These are phyloP conservation scores for Microdochium bolleyi DNA, from an alignment of 2,329 filamentous ascomycete species.

Conservation along the genomic window DNA sequence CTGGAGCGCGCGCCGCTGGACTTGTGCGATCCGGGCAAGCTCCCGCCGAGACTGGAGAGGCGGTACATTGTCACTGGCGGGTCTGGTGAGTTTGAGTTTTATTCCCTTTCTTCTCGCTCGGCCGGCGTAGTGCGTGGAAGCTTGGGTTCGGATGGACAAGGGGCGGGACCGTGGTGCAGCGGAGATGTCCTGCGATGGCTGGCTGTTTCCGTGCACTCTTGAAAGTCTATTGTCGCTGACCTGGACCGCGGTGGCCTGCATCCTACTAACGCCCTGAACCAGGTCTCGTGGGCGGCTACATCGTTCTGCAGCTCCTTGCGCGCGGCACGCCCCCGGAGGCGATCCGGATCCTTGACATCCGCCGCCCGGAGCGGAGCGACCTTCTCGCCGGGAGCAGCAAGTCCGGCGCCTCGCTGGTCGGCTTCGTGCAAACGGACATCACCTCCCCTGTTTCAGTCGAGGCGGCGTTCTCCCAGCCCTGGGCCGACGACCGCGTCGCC, in stretches of 20 bases:
- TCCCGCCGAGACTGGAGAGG: slow-evolving; percentile 30
- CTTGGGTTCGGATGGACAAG: too few species aligned
- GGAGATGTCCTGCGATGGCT: neutral
- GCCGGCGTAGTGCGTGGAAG: too few species aligned
- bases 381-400: slow-evolving; percentile 27
- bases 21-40: slow-evolving; percentile 19
- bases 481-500: slow-evolving; percentile 28
- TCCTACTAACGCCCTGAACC: too few species aligned
- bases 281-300: slow-evolving; percentile 48
- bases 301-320: slow-evolving; percentile 43
- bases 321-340: slow-evolving; percentile 40
- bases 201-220: neutral
- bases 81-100: slow-evolving; percentile 29
- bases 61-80: slow-evolving; percentile 38
- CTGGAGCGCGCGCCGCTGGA: slow-evolving; percentile 27
- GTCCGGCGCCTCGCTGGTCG: slow-evolving; percentile 21
- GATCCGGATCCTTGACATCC: slow-evolving; percentile 47
- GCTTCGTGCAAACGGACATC: slow-evolving; percentile 41
- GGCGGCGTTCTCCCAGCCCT: slow-evolving; percentile 37
- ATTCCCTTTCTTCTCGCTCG: neutral
- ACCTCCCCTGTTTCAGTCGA: slow-evolving; percentile 32
- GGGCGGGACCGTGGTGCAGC: too few species aligned
- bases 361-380: slow-evolving; percentile 30
- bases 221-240: too few species aligned
- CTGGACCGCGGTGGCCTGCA: too few species aligned